phyloP scores from a whole-genome alignment of 108 stramenopile genomes.

The Nitzschia sp. region DNA sequence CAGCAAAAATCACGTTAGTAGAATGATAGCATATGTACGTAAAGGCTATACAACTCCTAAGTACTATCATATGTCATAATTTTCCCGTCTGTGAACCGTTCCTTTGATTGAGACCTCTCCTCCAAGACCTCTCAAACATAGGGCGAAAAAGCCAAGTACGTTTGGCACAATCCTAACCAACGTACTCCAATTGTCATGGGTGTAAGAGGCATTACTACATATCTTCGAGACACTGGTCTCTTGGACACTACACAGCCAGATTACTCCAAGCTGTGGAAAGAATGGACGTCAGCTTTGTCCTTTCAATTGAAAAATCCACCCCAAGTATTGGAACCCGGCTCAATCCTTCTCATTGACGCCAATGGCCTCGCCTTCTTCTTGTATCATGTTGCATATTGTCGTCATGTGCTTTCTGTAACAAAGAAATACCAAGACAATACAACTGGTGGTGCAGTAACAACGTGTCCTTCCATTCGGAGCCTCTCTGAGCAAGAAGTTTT shows the following conservation, averaged over 20 bases:
- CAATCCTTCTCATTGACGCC: slow-evolving; percentile 61
- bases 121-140: no score
- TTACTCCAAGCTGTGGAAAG: slow-evolving; percentile 6
- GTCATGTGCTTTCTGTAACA: slow-evolving; percentile 27
- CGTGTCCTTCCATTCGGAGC: slow-evolving; percentile 20
- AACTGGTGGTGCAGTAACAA: neutral
- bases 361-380: slow-evolving; percentile 62
- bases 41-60: no score
- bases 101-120: no score
- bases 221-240: slow-evolving; percentile 31
- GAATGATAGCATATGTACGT: no score
- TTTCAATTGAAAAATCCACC: slow-evolving; percentile 5
- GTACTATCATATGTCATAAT: no score
- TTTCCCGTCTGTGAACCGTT: no score
- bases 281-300: slow-evolving; percentile 28
- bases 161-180: neutral
- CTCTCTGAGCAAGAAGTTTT: slow-evolving; percentile 9
- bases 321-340: slow-evolving; percentile 26
- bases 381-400: slow-evolving; percentile 45
- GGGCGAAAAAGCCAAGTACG: no score
- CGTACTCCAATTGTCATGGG: slow-evolving; percentile 32
- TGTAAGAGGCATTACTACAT: slow-evolving; percentile 32
- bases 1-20: no score
- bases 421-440: neutral
- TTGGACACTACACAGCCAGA: slow-evolving; percentile 4